Conservation (phyloP, 495 filamentous ascomycete species). For the Neurospora tetraspora region DNA sequence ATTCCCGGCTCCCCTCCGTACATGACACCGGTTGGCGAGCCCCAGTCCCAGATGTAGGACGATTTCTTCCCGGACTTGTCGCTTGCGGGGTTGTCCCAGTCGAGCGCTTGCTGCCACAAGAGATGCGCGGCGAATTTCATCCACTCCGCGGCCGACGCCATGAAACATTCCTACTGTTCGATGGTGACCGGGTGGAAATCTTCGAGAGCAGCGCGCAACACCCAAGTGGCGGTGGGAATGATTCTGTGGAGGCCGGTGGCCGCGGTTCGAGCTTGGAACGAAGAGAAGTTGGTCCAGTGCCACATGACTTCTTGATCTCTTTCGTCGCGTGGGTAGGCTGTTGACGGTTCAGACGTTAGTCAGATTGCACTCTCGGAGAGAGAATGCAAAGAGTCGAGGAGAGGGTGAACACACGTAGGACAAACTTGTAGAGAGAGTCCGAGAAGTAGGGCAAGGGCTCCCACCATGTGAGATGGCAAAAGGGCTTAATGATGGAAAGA, state of each 20-base stretch:
- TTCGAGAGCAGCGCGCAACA: neutral
- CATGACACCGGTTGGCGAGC: neutral
- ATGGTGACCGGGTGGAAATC: constrained; percentile 2
- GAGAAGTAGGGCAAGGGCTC: neutral
- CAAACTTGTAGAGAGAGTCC: neutral
- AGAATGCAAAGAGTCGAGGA: neutral
- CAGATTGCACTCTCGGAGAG: neutral
- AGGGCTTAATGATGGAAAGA: neutral
- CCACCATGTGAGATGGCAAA: neutral
- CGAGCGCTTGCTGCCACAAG: neutral
- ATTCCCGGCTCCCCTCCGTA: neutral
- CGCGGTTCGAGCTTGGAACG: neutral
- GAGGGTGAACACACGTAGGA: neutral
- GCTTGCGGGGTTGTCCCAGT: neutral
- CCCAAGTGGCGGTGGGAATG: neutral
- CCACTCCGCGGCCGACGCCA: neutral
- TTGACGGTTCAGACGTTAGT: neutral
- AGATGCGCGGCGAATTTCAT: neutral
- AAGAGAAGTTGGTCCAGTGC: neutral
- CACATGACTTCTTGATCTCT: neutral
- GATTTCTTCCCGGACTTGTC: neutral
- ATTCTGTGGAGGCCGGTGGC: neutral
- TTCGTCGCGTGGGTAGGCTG: neutral
- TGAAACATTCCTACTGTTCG: neutral
- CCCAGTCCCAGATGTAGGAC: neutral